Base-by-base conservation (phyloP, 176 grass and related monocot species). In the Thinopyrum elongatum region DNA sequence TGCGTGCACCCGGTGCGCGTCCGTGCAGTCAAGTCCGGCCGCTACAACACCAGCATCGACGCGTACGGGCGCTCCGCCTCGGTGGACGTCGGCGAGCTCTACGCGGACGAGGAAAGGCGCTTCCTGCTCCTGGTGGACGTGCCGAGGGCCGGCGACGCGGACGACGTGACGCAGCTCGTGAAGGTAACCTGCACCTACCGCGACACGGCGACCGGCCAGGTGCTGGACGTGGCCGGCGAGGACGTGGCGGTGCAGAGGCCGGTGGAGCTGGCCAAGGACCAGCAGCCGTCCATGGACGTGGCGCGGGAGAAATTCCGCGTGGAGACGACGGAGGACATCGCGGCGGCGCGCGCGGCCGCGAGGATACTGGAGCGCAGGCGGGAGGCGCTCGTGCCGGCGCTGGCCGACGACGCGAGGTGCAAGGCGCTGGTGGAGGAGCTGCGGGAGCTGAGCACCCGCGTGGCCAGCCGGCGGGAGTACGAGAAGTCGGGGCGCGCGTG, bases 1-100 rank as follows among this genome's bases (percentile, higher is more conserved):
- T 74, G 71, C 79, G 81, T 90, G 89, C 78, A 67, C 62, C 66
- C 88, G 0, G 90, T 91, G 57, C 85, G 83, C 65, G 31, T 86
- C 79, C n/a, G 63, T 14, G 62, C 27, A 29, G 63, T 98, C 47
- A 90, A 85, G 80, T 98, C 93, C 31, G 91, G 93, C 19, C 59
- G 85, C 66, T 98, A 93, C 74, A 13, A 10, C n/a, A 92, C 79
- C 27, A 87, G 49, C 84, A 10, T 95, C 64, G 46, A 65, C 8
- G 82, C 61, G 15, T 82, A 87, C 75, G 82, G 82, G 12, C 85
- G 76, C 5, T 80, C 57, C 28, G 91, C 89, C 46, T 90, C 41
- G 7, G 75, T 98, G 26, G 70, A 93, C 38, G 89, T 98, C 14
- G 95, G 93, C 65, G 89, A 98, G 76, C 71, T 95, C 65, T 95